Evolutionary conservation across 805 yeast species (phyloP).

Genomic region (Starmerella geochares): DNA sequence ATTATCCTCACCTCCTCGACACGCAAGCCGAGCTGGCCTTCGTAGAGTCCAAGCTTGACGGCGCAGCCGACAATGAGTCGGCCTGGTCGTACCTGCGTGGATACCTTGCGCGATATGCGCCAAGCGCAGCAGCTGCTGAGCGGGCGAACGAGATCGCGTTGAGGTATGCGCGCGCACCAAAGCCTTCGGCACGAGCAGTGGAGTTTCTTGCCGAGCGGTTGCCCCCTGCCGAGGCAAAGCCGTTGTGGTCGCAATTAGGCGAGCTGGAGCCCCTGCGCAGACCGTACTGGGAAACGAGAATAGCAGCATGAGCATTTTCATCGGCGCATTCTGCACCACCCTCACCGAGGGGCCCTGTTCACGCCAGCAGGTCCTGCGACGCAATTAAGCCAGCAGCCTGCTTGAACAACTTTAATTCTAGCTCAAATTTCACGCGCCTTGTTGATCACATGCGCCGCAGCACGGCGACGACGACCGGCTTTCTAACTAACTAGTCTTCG

Average conservation of each 20-base stretch:
- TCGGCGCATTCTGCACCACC: no score
- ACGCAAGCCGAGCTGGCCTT: slow-evolving; percentile 45
- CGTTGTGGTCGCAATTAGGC: slow-evolving; percentile 5
- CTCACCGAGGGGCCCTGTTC: no score
- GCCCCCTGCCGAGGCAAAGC: background rate
- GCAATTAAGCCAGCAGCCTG: no score
- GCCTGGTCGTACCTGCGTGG: slow-evolving; percentile 78
- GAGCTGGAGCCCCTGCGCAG: slow-evolving; percentile 13
- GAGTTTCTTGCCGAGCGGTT: slow-evolving; percentile 18
- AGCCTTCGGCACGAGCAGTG: slow-evolving; percentile 11
- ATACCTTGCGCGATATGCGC: slow-evolving; percentile 26
- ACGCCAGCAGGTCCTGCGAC: no score
- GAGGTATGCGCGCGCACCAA: background rate
- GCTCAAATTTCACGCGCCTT: no score
- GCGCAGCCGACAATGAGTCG: slow-evolving; percentile 72
- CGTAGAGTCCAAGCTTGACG: slow-evolving; percentile 40
- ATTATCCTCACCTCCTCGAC: slow-evolving; percentile 19
- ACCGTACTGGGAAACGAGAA: slow-evolving; percentile 10
- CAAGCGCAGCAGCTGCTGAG: background rate
- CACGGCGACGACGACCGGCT: no score
- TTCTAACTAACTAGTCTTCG: no score
- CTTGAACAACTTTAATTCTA: no score
- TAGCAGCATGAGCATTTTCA: background rate
- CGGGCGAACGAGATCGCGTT: slow-evolving; percentile 11
- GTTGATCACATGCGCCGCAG: no score